A percentile compares a stretch with the other conserved stretches of the same genome.
These are phyloP conservation scores for Moricandia arvensis DNA, from an alignment of 345 rosid species.

Conservation along the genomic window DNA sequence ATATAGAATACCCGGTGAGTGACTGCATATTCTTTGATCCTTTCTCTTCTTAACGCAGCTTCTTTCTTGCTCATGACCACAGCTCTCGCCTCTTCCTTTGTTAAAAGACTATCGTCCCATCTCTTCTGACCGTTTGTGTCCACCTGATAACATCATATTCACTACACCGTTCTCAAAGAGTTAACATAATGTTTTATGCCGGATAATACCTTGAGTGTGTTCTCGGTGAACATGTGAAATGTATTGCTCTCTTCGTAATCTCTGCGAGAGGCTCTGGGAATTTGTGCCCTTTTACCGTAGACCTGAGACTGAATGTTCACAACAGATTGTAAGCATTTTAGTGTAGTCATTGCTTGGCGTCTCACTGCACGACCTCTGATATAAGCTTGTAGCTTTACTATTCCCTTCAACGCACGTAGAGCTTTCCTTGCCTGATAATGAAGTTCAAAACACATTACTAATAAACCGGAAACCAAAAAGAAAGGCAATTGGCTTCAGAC, in stretches of 20 bases:
- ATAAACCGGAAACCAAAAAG: neutral
- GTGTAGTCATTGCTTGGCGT: constrained; percentile 76
- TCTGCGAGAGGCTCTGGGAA: constrained; percentile 37
- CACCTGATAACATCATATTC: constrained; percentile 50
- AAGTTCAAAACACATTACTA: neutral
- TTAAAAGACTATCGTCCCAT: constrained; percentile 83
- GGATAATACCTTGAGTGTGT: constrained; percentile 68
- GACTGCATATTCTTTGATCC: constrained; percentile 61
- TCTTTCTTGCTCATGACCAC: constrained; percentile 65
- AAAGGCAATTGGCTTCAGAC: neutral
- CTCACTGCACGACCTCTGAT: constrained; percentile 82
- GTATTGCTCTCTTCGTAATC: constrained; percentile 47
- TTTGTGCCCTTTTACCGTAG: constrained; percentile 54
- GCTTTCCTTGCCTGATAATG: constrained; percentile 82
- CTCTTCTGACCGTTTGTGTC: constrained; percentile 62
- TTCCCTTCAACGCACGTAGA: constrained; percentile 81
- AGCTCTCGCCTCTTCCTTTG: constrained; percentile 76
- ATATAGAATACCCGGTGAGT: constrained; percentile 58
- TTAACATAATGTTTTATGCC: too few relatives aligned
- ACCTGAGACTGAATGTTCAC: constrained; percentile 77
- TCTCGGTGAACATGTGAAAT: constrained; percentile 50
- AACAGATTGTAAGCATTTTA: constrained; percentile 81
- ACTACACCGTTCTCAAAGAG: too few relatives aligned
- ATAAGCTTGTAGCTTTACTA: constrained; percentile 90
- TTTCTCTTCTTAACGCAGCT: constrained; percentile 64